phyloP scores from a whole-genome alignment of 768 basidiomycete genomes.

The Boletus reticuloceps region DNA sequence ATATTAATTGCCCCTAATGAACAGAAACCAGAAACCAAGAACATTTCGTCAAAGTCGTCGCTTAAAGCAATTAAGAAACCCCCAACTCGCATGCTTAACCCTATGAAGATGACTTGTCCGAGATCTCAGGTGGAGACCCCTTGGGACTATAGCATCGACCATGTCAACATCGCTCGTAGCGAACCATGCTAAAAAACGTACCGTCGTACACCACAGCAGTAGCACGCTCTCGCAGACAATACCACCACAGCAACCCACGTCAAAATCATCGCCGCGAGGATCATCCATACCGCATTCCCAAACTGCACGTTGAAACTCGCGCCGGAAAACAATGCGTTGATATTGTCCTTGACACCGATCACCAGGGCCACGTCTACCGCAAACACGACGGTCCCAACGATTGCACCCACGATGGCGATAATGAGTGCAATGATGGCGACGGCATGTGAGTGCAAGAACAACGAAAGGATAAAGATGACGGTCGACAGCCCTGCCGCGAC shows the following conservation, averaged over 20 bases:
- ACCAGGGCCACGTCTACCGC: slow-evolving; percentile 64
- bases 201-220: slow-evolving; percentile 64
- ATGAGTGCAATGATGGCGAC: slow-evolving; percentile 60
- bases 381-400: slow-evolving; percentile 54
- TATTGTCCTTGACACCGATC: slow-evolving; percentile 44
- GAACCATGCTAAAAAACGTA: slow-evolving; percentile 9
- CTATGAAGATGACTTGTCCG: background rate
- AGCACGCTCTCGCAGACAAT: slow-evolving; percentile 62
- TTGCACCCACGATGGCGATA: slow-evolving; percentile 51
- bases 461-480: slow-evolving; percentile 46
- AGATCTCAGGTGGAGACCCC: background rate
- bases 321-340: slow-evolving; percentile 37
- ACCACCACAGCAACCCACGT: slow-evolving; percentile 61
- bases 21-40: no score
- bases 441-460: slow-evolving; percentile 57
- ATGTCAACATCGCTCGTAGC: slow-evolving; percentile 3
- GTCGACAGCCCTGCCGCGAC: slow-evolving; percentile 60
- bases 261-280: slow-evolving; percentile 50
- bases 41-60: background rate
- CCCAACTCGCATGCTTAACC: background rate
- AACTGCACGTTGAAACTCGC: slow-evolving; percentile 47
- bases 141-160: slow-evolving; percentile 5
- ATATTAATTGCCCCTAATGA: no score
- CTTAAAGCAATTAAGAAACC: background rate
- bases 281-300: slow-evolving; percentile 76